Evolutionary conservation across 1,284 basidiomycete genomes (phyloP), one percentile per base, ranked within the genome.

Genomic region (Sanghuangporus weigelae): DNA sequence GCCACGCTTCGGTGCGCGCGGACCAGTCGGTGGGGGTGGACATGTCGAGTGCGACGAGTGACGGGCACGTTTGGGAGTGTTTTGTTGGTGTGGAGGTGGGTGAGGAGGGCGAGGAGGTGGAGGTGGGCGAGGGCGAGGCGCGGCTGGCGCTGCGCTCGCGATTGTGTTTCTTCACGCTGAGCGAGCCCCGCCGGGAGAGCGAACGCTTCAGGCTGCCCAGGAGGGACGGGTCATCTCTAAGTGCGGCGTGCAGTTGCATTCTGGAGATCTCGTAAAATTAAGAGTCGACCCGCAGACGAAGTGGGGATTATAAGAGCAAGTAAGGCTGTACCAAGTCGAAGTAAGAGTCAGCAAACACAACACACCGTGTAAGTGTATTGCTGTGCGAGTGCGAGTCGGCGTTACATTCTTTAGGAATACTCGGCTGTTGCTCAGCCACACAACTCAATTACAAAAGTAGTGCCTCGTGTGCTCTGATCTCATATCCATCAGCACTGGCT

Each of bases 21-120:
- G 35, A 6, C 60, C 60, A 61, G 23, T 61, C 60, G 39, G 55
- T 35, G 8, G 39, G 60, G 7, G 12, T 14, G n/a, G 50, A 46
- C 60, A 61, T 61, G 40, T 61, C 51, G 57, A 59, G 57, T n/a
- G 23, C 42, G 44, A 48, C 10, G 57, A 36, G 53, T 35, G 53
- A 54, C 7, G 53, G 16, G 2, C 31, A 23, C 3, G 23, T n/a
- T 26, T n/a, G 26, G 31, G 53, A 49, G 7, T 21, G 48, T 49
- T 16, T 21, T n/a, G 23, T 1, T n/a, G 49, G 26, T 51, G 19
- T 49, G 14, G 21, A 23, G 10, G 48, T 23, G 12, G 48, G 19
- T n/a, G 48, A 16, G 12, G 40, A 19, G 42, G n/a, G 42, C 3
- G 42, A 12, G 42, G 42, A 12, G 42, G 19, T 49, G 12, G 21